Conservation (phyloP, 495 filamentous ascomycete species). For the Lasiosphaeria hispida region DNA sequence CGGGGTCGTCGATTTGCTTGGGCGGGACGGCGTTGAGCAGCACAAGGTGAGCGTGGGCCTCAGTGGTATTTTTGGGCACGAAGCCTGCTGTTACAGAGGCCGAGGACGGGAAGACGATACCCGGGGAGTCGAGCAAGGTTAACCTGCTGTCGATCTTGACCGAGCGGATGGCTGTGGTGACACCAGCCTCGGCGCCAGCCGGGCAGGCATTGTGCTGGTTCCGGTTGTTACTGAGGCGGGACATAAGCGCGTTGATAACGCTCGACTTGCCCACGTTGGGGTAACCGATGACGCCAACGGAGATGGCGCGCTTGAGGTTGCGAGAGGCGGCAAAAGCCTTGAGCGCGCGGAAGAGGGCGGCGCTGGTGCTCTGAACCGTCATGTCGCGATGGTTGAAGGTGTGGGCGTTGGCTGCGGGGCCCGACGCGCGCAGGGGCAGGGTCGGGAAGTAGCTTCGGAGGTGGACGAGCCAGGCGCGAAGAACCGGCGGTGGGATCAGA, state of each 20-base stretch:
- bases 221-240: conserved; percentile 66
- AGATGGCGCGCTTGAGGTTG: conserved; percentile 83
- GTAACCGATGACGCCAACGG: conserved; percentile 92
- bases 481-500: conserved; percentile 74
- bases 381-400: conserved; percentile 90
- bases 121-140: conserved; percentile 91
- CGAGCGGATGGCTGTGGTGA: conserved; percentile 82
- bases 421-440: conserved; percentile 83
- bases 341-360: conserved; percentile 82
- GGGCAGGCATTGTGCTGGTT: conserved; percentile 68
- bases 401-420: conserved; percentile 77
- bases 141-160: conserved; percentile 95
- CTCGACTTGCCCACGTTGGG: conserved; percentile 97
- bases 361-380: conserved; percentile 80
- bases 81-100: conserved; percentile 38
- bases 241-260: conserved; percentile 90
- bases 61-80: conserved; percentile 58
- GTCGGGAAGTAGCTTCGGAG: conserved; percentile 91
- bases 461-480: conserved; percentile 80
- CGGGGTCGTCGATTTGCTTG: conserved; percentile 87
- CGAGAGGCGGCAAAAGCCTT: conserved; percentile 85
- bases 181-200: conserved; percentile 86
- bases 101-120: conserved; percentile 83
- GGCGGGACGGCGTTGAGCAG: conserved; percentile 90
- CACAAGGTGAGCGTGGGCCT: conserved; percentile 78